Percentiles rank a stretch among this genome's conserved stretches.
Evolutionary conservation across 148 eudicot species (phyloP).

Genomic region (Rhododendron ferrugineum): DNA sequence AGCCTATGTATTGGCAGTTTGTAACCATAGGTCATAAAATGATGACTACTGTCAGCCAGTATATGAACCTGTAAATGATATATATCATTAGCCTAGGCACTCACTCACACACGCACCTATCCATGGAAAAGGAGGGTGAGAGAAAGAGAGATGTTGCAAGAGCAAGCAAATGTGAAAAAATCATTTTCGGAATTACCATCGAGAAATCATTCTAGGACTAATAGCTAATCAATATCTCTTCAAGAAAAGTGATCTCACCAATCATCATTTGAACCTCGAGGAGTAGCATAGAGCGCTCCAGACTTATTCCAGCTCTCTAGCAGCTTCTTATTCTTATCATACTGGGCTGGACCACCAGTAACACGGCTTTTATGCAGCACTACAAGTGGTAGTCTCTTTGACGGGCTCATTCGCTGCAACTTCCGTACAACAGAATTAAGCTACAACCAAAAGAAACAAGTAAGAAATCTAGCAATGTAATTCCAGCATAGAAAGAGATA

Average conservation of each 20-base stretch:
- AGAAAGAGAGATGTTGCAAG: background rate
- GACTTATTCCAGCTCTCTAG: constrained; percentile 59
- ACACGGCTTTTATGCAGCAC: constrained; percentile 67
- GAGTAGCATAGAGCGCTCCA: constrained; percentile 75
- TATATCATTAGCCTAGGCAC: background rate
- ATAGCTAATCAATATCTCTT: background rate
- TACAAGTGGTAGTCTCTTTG: constrained; percentile 73
- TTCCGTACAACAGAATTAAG: constrained; percentile 54
- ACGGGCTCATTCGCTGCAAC: constrained; percentile 48
- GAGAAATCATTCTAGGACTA: background rate
- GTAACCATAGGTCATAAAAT: background rate
- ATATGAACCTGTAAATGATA: background rate
- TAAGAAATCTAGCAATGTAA: background rate
- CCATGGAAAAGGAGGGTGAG: background rate
- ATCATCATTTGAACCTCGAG: constrained; percentile 86
- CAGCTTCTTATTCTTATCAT: constrained; percentile 48
- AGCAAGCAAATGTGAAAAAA: background rate
- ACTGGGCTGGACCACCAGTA: constrained; percentile 52
- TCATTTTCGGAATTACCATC: background rate
- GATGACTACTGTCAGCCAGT: background rate
- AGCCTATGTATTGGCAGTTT: background rate
- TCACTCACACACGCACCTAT: background rate
- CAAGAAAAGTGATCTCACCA: constrained; percentile 38
- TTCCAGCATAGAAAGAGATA: background rate
- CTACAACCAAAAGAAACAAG: constrained; percentile 29